Evolutionary conservation across 371 early-diverging fungal genomes (phyloP), one percentile per base, ranked within the genome.

Genomic region (Apophysomyces elegans): DNA sequence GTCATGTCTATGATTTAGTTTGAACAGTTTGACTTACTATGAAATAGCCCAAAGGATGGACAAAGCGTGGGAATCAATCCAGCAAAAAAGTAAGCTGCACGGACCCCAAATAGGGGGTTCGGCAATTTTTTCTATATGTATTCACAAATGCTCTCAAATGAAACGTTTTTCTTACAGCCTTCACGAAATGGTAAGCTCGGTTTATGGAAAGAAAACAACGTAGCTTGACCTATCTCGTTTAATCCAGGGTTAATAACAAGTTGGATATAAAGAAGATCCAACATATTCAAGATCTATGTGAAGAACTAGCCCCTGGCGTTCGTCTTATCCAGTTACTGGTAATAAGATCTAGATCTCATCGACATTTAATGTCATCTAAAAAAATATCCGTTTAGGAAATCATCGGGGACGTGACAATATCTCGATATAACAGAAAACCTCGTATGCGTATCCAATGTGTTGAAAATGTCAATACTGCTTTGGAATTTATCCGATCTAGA

Each of bases 381-480:
- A 18, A n/a, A 50, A 50, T 47, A 13, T 16, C 54, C 58, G 36
- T 65, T 56, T 86, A 80, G 92, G 93, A 94, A 85, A 89, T 93
- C 74, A 93, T 95, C 71, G 90, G 94, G 12, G 92, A 91, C 67
- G 84, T 88, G 59, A 75, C 85, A 7, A 73, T 95, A 13, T 88
- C 91, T 46, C 84, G 84, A 61, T 96, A 91, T 82, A 96, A 95
- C 86, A 85, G 87, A 65, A 86, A 86, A 67, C 97, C 99, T n/a
- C 86, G 86, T 66, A 86, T 95, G 78, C 88, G 96, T 47, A 92
- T 99, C 63, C 97, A 98, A 74, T 95, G 93, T 62, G 90, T 97
- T 63, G 99, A 99, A 70, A 99, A 99, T 83, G 86, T 95, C 61
- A 95, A 98, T 81, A 92, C 86, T 73, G 93, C 98, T 4, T 80